Conservation (phyloP, 2,329 filamentous ascomycete species). For the Penicillium thymicola region DNA sequence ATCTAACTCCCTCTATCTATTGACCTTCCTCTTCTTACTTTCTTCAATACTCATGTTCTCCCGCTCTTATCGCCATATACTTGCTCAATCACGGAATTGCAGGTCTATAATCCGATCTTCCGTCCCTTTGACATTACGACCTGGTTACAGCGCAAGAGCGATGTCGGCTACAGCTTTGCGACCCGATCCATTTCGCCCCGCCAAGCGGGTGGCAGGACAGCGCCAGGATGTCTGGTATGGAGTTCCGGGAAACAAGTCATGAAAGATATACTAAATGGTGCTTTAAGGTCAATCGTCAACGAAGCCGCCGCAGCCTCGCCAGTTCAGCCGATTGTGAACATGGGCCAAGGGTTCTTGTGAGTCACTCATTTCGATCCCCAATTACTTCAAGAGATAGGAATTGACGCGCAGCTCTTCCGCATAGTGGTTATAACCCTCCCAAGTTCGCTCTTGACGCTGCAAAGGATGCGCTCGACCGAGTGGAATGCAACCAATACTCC, state of each 20-base stretch:
- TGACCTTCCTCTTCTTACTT: conserved; percentile 1
- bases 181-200: conserved; percentile 45
- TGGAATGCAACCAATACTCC: conserved; percentile 98
- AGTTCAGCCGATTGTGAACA: conserved; percentile 65
- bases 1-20: conserved; percentile 1
- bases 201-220: conserved; percentile 49
- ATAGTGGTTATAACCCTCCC: conserved; percentile 83
- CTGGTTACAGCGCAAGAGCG: conserved; percentile 26
- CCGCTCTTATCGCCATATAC: neutral
- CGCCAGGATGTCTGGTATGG: conserved; percentile 51
- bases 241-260: neutral
- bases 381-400: neutral
- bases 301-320: conserved; percentile 63
- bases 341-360: conserved; percentile 63
- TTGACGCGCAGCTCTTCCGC: neutral
- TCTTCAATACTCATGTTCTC: conserved; percentile 9
- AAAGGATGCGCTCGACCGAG: conserved; percentile 80
- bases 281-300: conserved; percentile 61
- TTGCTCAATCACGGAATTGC: conserved; percentile 2
- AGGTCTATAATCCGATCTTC: neutral
- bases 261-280: conserved; percentile 12
- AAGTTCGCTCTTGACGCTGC: conserved; percentile 87
- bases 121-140: conserved; percentile 10
- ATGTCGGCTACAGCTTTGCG: conserved; percentile 41
- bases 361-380: conserved; percentile 19